Conservation (phyloP, 495 filamentous ascomycete genomes). For the Lindgomyces ingoldianus region DNA sequence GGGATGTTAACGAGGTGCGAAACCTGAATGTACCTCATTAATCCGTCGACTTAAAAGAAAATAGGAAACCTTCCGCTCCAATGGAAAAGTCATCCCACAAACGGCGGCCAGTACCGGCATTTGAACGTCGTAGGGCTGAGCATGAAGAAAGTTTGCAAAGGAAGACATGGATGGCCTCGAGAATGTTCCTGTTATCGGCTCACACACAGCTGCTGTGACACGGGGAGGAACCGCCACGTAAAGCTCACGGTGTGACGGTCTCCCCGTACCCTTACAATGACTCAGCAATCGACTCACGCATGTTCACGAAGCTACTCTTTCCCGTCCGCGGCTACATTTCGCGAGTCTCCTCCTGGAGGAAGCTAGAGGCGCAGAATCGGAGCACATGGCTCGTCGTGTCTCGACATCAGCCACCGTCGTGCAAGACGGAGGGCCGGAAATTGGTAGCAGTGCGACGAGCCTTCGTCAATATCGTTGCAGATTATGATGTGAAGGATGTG, state of each 20-base stretch:
- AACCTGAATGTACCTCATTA: not conserved
- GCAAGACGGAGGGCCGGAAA: not conserved
- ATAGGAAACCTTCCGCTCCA: not conserved
- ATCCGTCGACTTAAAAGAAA: not conserved
- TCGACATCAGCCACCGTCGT: conserved; percentile 20
- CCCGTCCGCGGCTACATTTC: not conserved
- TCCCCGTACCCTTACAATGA: not conserved
- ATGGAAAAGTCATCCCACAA: not conserved
- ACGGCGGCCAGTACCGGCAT: not conserved
- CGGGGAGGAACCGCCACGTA: not conserved
- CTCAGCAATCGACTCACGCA: too few species aligned
- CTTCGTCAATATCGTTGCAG: not conserved
- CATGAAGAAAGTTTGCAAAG: not conserved
- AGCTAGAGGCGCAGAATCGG: conserved; percentile 9
- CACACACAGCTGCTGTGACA: not conserved
- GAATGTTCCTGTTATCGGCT: not conserved
- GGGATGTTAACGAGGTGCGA: not conserved
- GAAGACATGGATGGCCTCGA: not conserved
- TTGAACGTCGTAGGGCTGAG: not conserved
- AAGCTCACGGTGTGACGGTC: not conserved
- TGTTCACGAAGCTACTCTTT: too few species aligned
- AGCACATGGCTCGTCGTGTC: conserved; percentile 23
- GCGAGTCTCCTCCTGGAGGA: conserved; percentile 4
- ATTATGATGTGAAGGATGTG: not conserved
- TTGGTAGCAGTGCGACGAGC: not conserved